Conservation (phyloP, 2,329 filamentous ascomycete species). For the Cladosporium halotolerans region DNA sequence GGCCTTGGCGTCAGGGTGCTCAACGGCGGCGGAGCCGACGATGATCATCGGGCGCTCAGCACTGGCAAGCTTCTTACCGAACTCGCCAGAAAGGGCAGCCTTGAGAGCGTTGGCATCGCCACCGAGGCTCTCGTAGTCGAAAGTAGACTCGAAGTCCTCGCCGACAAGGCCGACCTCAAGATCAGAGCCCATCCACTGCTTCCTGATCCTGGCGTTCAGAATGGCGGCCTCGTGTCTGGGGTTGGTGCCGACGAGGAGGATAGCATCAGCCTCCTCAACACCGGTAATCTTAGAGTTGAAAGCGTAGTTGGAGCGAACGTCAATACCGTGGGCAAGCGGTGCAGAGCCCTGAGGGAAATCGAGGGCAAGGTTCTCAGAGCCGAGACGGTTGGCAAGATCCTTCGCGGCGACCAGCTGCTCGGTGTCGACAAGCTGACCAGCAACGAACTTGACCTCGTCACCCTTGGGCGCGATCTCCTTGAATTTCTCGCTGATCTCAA, state of each 20-base stretch:
- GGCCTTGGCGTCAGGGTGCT: constrained; percentile 84
- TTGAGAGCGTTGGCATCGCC: constrained; percentile 73
- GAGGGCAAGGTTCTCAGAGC: constrained; percentile 89
- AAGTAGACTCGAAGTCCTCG: constrained; percentile 86
- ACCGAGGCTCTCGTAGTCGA: constrained; percentile 89
- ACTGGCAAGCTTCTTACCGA: constrained; percentile 83
- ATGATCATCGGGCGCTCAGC: constrained; percentile 96
- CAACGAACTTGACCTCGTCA: constrained; percentile 93
- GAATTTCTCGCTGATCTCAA: constrained; percentile 77
- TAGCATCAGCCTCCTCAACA: constrained; percentile 86
- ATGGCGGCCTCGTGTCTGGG: constrained; percentile 91
- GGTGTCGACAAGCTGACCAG: constrained; percentile 83
- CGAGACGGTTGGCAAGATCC: constrained; percentile 92
- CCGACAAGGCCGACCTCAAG: constrained; percentile 88
- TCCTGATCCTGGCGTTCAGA: constrained; percentile 91
- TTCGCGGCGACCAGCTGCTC: constrained; percentile 95
- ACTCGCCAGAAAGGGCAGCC: constrained; percentile 73
- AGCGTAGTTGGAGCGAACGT: constrained; percentile 87
- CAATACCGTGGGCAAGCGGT: constrained; percentile 85
- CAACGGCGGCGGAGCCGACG: constrained; percentile 83
- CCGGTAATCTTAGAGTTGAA: constrained; percentile 96
- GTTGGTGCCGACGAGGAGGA: constrained; percentile 92
- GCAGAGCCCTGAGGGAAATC: constrained; percentile 79
- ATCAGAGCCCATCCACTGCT: constrained; percentile 95
- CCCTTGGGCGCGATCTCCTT: constrained; percentile 72